Conservation (phyloP, 495 filamentous ascomycete species). For the Hypoxylon perforatum region DNA sequence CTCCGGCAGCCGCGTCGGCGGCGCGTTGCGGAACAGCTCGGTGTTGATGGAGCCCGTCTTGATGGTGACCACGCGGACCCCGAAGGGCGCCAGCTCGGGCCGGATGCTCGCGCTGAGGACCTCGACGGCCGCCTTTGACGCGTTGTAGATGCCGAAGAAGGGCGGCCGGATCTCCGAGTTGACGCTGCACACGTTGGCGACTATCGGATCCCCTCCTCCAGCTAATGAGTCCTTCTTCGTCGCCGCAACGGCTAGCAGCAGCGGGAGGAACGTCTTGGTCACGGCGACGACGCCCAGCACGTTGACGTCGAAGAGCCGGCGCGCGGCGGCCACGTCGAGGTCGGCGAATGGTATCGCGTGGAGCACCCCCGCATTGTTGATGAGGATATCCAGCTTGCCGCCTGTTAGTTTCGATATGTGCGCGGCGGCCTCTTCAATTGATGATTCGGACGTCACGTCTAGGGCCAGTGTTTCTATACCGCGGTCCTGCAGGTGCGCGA, state of each 20-base stretch:
- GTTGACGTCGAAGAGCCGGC: slow-evolving; percentile 65
- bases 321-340: slow-evolving; percentile 54
- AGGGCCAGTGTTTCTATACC: slow-evolving; percentile 59
- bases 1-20: slow-evolving; percentile 34
- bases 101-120: slow-evolving; percentile 58
- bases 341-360: slow-evolving; percentile 61
- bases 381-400: slow-evolving; percentile 59
- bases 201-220: slow-evolving; percentile 48
- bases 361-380: slow-evolving; percentile 66
- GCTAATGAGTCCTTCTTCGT: background rate
- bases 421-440: slow-evolving; percentile 51
- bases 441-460: slow-evolving; percentile 56
- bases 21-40: slow-evolving; percentile 30
- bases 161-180: slow-evolving; percentile 47
- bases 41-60: slow-evolving; percentile 45
- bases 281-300: slow-evolving; percentile 63
- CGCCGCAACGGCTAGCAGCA: slow-evolving; percentile 54
- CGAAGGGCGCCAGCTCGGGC: slow-evolving; percentile 65
- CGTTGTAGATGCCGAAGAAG: slow-evolving; percentile 60
- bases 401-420: slow-evolving; percentile 37
- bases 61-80: slow-evolving; percentile 50
- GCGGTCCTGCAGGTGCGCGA: slow-evolving; percentile 46
- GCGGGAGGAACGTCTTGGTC: slow-evolving; percentile 63
- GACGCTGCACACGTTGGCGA: slow-evolving; percentile 62
- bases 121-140: slow-evolving; percentile 64